phyloP scores from a whole-genome alignment of 2,329 filamentous ascomycete genomes.

The Proliferodiscus dingleyae region DNA sequence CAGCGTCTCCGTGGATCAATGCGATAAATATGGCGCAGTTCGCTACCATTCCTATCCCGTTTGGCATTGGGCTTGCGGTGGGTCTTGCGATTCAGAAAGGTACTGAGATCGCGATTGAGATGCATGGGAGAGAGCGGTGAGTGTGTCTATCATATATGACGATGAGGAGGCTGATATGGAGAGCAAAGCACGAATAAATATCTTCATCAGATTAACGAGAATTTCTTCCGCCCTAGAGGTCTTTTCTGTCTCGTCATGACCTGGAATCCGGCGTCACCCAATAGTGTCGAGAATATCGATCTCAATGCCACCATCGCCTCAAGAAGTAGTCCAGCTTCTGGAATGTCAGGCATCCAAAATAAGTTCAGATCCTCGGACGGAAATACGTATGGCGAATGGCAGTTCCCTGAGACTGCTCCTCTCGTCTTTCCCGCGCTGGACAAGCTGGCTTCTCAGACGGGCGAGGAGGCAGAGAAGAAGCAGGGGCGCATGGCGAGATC shows the following conservation, averaged over 20 bases:
- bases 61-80: not conserved
- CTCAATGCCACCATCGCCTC: not conserved
- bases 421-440: conserved; percentile 35
- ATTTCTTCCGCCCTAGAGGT: conserved; percentile 51
- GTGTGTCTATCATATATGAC: not conserved
- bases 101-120: not conserved
- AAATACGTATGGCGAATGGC: not conserved
- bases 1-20: conserved; percentile 35
- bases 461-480: conserved; percentile 9
- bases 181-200: not conserved
- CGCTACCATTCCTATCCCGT: conserved; percentile 2
- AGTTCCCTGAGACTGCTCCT: conserved; percentile 32
- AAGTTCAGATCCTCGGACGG: not conserved
- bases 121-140: not conserved
- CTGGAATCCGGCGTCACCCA: conserved; percentile 3
- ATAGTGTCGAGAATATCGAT: not conserved
- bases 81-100: not conserved
- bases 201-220: conserved; percentile 48
- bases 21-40: conserved; percentile 35
- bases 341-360: no score
- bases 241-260: conserved; percentile 47
- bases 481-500: conserved; percentile 7
- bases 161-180: not conserved
- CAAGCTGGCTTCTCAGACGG: conserved; percentile 18
- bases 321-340: not conserved